Base-by-base conservation (phyloP, 1,139 yeast species). In the Suhomyces anneliseae region DNA sequence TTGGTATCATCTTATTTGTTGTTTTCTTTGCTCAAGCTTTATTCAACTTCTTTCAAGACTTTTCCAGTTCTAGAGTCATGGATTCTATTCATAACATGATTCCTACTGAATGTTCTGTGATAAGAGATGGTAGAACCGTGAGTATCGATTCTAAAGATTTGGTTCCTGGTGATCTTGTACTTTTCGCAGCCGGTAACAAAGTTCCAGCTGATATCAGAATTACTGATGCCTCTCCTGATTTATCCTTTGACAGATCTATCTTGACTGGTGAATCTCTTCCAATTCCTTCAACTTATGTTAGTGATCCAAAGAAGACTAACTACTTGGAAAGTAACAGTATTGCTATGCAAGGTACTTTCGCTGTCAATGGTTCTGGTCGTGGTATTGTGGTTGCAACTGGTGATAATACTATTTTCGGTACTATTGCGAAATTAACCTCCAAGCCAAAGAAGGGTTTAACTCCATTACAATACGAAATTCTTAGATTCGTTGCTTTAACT, bases 31-130 rank as follows among this genome's bases (percentile, higher is more conserved):
- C 76, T 14, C 82, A 76, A 59, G 82, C 81, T 0, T 51, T 57
- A 19, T 76, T 77, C 61, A 76, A 77, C 56, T 78, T 76, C 48
- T 67, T 70, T 57, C 82, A 79, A 51, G 83, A 79, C 52, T 77
- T 65, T 61, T 73, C 79, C 8, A 68, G 79, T 36, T 68, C 79
- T 3, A 66, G 68, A 45, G 80, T 78, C 35, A 75, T 79, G 81
- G 72, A 71, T 39, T 76, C 82, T 3, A 77, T 79, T 50, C 67
- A 68, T 50, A 61, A 63, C 39, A 63, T 79, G 69, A 63, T 79
- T 31, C 81, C 82, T 2, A 56, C 64, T 6, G 75, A 72, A 34
- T 56, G 57, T 9, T 48, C 51, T 11, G 60, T 60, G 8, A 48
- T 65, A 12, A 58, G 73, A 52, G 57, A 61, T 35, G 67, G 68